Evolutionary conservation across 1,139 yeast genomes (phyloP).

Genomic region (Nakaseomyces sp.): DNA sequence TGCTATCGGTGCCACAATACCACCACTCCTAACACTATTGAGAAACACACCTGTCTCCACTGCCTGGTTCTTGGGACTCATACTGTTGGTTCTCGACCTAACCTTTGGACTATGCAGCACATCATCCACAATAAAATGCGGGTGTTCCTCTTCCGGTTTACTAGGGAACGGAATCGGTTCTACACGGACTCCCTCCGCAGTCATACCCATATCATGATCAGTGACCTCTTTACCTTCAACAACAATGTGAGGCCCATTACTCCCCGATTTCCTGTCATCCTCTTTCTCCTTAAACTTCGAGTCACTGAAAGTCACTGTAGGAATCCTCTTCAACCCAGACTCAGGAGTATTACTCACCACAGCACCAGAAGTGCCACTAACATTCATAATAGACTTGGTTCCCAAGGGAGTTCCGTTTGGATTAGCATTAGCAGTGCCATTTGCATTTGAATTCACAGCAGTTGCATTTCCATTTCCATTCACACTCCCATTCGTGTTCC

Average conservation of each 20-base stretch:
- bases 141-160: constrained; percentile 43
- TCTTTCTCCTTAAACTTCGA: constrained; percentile 20
- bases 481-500: no score
- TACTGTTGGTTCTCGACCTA: constrained; percentile 34
- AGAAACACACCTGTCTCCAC: constrained; percentile 11
- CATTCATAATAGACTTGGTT: constrained; percentile 31
- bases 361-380: constrained; percentile 31
- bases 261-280: constrained; percentile 40
- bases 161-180: not conserved
- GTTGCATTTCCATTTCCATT: no score
- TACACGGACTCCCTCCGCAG: not conserved
- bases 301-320: constrained; percentile 32
- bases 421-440: no score
- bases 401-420: no score
- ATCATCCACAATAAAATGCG: constrained; percentile 73
- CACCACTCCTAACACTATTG: not conserved
- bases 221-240: no score
- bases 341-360: constrained; percentile 31
- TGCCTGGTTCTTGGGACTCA: constrained; percentile 22
- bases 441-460: no score
- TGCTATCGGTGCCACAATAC: no score
- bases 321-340: constrained; percentile 30
- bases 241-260: not conserved
- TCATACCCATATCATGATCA: no score
- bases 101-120: constrained; percentile 41